Evolutionary conservation across 345 rosid genomes (phyloP), one percentile per base, ranked within the genome.

Genomic region (Tarenaya hassleriana): DNA sequence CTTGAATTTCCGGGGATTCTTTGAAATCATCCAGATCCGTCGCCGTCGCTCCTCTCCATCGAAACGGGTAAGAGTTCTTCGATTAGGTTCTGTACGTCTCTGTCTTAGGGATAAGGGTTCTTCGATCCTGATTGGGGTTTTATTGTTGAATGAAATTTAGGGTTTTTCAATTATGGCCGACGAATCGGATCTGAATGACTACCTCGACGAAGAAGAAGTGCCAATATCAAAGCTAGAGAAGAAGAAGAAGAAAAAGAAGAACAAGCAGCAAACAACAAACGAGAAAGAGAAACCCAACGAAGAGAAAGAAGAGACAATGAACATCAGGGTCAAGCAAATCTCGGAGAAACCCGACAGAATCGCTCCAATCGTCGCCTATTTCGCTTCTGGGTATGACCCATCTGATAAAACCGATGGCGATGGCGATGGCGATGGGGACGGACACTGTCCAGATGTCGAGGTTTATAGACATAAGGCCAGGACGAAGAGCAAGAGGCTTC

Each of bases 371-470:
- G 82, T 82, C 7, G 96, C 82, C 10, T 91, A 91, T 61, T 82
- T 87, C 75, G 74, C 92, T 9, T 77, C 86, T 42, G 80, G 82
- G n/a, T 91, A 73, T 67, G 65, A 72, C 55, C 88, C 88, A 8
- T 33, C 5, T 20, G 41, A 51, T 8, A 34, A 34, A n/a, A 24
- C 27, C 45, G n/a, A 38, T 5, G 45, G 54, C 21, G 5, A 42
- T 8, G 13, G 9, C 41, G 42, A 58, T 33, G 7, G 10, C 19
- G 31, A 41, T 17, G 63, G 14, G 16, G 27, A 29, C 12, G 14
- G 9, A 20, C 37, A 34, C 31, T 20, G 29, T 15, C 76, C 86
- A 0, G 63, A 29, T 6, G 68, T 81, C 11, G 66, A 56, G 37
- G 73, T 84, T 47, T 81, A 70, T 29, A 75, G 67, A 63, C 74